Base-by-base conservation (phyloP, 2,329 filamentous ascomycete genomes). In the Fusarium sp. region DNA sequence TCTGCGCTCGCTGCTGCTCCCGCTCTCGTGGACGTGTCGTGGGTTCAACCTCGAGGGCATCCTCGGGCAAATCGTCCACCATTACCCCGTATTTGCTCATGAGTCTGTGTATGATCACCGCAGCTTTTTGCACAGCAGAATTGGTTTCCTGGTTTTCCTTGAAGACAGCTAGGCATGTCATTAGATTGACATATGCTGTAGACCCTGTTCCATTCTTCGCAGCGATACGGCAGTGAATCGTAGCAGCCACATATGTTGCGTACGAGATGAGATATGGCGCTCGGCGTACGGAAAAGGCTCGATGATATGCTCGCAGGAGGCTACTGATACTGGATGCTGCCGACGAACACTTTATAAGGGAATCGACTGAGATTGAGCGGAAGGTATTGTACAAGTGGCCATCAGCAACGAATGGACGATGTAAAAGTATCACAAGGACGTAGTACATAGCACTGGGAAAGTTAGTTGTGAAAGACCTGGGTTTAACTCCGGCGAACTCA, bases 221-320 rank as follows among this genome's bases (percentile, higher is more conserved):
- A 1, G 85, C 84, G 7, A 84, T 83, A 5, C 84, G 84, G 1
- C 82, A 82, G 51, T 84, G 82, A 19, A 88, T 86, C 0, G 84
- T 87, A 0, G 84, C 84, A 6, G 81, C 81, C 1, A 87, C 84
- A 59, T 88, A 88, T 0, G 84, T 86, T 0, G 86, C 84, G 70
- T 88, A 88, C 0, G 84, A 85, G 19, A 88, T 81, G 2, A 88
- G 75, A 56, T 88, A 88, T 0, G 86, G 86, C 0, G 85, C 83
- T 13, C 80, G 75, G 13, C 78, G 75, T 3, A 86, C 78, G 1
- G 81, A 83, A 40, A 84, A 87, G 0, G 80, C 76, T 31, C 75
- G 73, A 24, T 84, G 78, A 44, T 87, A 87, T 7, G 78, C 76
- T 21, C 80, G 78, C 0, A 87, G 68, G 0, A 87, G 72, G 5